phyloP scores from a whole-genome alignment of 108 stramenopile genomes.

The Cyclotella sp. region DNA sequence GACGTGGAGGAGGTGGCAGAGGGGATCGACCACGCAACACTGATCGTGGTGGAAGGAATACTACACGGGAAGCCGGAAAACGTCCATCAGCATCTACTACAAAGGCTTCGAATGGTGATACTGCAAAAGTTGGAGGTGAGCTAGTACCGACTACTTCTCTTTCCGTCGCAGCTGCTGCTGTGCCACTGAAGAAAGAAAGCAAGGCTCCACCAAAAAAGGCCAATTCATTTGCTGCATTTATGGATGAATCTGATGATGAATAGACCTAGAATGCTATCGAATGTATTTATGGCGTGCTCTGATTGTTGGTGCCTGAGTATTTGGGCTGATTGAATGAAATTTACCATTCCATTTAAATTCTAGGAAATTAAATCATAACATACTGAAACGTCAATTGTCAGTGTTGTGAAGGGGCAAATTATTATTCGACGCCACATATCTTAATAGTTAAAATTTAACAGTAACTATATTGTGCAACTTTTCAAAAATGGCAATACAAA shows the following conservation, averaged over 20 bases:
- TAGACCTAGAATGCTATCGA: neutral
- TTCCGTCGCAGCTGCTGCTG: neutral
- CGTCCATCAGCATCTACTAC: neutral
- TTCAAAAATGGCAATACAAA: too few relatives aligned
- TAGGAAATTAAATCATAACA: too few relatives aligned
- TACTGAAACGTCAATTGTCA: too few relatives aligned
- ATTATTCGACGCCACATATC: too few relatives aligned
- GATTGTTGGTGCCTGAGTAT: too few relatives aligned
- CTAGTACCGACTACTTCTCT: constrained; percentile 19
- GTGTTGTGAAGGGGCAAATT: too few relatives aligned
- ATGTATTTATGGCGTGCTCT: too few relatives aligned
- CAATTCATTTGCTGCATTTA: constrained; percentile 56
- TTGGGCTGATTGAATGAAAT: too few relatives aligned
- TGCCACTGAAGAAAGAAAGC: constrained; percentile 20
- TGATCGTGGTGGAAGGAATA: constrained; percentile 23
- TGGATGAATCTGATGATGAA: constrained; percentile 52
- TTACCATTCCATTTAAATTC: too few relatives aligned
- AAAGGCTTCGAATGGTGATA: constrained; percentile 1
- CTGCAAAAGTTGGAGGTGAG: neutral
- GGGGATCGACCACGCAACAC: neutral
- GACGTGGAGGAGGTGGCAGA: constrained; percentile 14
- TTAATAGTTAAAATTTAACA: too few relatives aligned
- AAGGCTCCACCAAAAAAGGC: constrained; percentile 47
- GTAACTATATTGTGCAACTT: too few relatives aligned
- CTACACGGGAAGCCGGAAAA: neutral